Base-by-base conservation (phyloP, 2,329 filamentous ascomycete species). In the Arthrobotrys iridis region DNA sequence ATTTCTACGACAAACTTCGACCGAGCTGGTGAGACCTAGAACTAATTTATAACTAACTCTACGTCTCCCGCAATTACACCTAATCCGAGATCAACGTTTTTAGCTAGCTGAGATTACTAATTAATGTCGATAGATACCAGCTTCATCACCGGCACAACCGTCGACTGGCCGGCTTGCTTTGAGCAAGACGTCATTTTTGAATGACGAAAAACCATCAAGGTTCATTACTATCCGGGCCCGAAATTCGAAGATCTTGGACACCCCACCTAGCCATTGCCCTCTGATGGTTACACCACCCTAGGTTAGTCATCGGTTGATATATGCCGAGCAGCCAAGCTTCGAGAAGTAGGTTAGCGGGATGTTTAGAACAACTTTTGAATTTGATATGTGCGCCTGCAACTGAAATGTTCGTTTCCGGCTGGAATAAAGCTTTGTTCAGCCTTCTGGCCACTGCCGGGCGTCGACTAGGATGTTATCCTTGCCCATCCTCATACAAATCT, bases 401-500 rank as follows among this genome's bases (percentile, higher is more conserved):
- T 37, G 28, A 6, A 24, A 7, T 41, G 3, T 18, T 48, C 22
- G 43, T 22, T 20, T 45, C 52, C 60, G 63, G 63, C 50, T 48
- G 18, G 50, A 46, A 48, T 26, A 35, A 37, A 24, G 64, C 22
- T 59, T 40, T 30, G 24, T 33, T 55, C 41, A 15, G 35, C 20
- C n/a, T 57, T 62, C 45, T 57, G 45, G 35, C 20, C 33, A 30
- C 26, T 22, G 33, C 26, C 45, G 35, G 7, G 28, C 30, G n/a
- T 72, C 59, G 59, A 59, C 48, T 72, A 57, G 22, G 45, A 26
- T 28, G 62, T 18, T 45, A 52, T 35, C 68, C 68, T 55, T 74
- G 62, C 62, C 52, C n/a, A 8, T 65, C 26, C 62, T 70, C 50
- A 30, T 30, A 75, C 71, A 66, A 58, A 33, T 57, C 71, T 75